Evolutionary conservation across 2,329 filamentous ascomycete species (phyloP), one percentile per base, ranked within the genome.

Genomic region (Achaetomium macrosporum): DNA sequence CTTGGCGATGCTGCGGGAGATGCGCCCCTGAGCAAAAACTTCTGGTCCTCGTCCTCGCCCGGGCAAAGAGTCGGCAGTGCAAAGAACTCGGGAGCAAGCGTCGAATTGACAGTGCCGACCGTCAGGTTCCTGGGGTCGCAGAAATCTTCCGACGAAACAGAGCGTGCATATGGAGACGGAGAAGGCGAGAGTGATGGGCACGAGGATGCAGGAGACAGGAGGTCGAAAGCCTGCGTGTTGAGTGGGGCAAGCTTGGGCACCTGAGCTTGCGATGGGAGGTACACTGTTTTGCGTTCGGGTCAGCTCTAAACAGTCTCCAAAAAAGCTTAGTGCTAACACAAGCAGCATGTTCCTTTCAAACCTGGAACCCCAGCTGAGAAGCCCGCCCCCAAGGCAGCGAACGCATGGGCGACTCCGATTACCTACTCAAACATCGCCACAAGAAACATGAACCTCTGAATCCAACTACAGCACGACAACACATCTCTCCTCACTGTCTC

Each of bases 51-150:
- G 69, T 84, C 79, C 63, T 86, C 83, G 47, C 76, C 76, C n/a
- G 76, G 71, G 68, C 75, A 79, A 20, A 88, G 71, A 16, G 78
- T 78, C 40, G 83, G 76, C 59, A 88, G 75, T 55, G 79, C 76
- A 19, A 85, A 78, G 61, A 89, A 85, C 61, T 90, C 85, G 42
- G 78, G 71, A 8, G 76, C 71, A 47, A 77, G 66, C 9, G 73
- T 76, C 37, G 76, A 68, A 62, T 74, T 77, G 57, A 74, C 69
- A 50, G 76, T 70, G 64, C 74, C 78, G 29, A 96, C 88, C 17
- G 88, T 95, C 59, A 96, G 75, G 66, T 95, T 89, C 65, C 91
- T 85, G 33, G 92, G 91, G 67, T 96, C 91, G 71, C 92, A 96
- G 69, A 93, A 95, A 71, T 90, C 85, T 61, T 90, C 86, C 2